Conservation (phyloP, 2,329 filamentous ascomycete species). For the Ascosphaera pollenicola region DNA sequence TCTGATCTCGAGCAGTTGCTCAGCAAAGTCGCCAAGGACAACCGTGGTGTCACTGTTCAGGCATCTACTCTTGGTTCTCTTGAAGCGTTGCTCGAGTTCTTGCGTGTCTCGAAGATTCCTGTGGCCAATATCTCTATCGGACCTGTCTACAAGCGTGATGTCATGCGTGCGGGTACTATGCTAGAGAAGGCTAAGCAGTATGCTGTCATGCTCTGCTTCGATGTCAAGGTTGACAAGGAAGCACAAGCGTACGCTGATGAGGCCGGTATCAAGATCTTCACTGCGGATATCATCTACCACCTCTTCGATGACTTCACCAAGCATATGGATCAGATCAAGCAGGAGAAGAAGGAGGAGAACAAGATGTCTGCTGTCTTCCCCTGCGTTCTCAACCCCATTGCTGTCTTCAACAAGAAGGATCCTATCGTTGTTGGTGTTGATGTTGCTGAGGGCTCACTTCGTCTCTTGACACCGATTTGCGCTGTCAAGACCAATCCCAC, state of each 20-base stretch:
- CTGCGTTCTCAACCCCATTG: constrained; percentile 70
- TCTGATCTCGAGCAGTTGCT: constrained; percentile 79
- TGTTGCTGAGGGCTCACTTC: constrained; percentile 72
- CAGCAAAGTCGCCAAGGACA: constrained; percentile 74
- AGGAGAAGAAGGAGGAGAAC: constrained; percentile 88
- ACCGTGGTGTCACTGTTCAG: constrained; percentile 89
- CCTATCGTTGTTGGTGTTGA: constrained; percentile 93
- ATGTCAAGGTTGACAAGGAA: constrained; percentile 98
- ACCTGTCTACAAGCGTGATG: constrained; percentile 92
- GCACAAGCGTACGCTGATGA: constrained; percentile 79
- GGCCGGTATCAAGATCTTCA: constrained; percentile 92
- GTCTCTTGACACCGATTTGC: constrained; percentile 72
- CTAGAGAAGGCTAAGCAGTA: constrained; percentile 85
- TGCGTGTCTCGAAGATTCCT: constrained; percentile 89
- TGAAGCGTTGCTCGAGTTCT: constrained; percentile 87
- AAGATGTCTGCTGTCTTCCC: constrained; percentile 96
- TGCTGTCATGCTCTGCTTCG: constrained; percentile 99
- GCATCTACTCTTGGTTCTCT: constrained; percentile 93
- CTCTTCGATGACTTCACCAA: constrained; percentile 91
- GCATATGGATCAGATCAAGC: constrained; percentile 70
- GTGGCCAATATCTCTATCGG: constrained; percentile 95
- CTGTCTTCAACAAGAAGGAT: constrained; percentile 94
- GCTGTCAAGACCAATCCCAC: constrained; percentile 62
- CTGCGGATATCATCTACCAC: constrained; percentile 97
- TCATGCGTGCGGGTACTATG: constrained; percentile 88